Evolutionary conservation across 805 yeast genomes (phyloP).

Genomic region (Zygoascus ofunaensis): DNA sequence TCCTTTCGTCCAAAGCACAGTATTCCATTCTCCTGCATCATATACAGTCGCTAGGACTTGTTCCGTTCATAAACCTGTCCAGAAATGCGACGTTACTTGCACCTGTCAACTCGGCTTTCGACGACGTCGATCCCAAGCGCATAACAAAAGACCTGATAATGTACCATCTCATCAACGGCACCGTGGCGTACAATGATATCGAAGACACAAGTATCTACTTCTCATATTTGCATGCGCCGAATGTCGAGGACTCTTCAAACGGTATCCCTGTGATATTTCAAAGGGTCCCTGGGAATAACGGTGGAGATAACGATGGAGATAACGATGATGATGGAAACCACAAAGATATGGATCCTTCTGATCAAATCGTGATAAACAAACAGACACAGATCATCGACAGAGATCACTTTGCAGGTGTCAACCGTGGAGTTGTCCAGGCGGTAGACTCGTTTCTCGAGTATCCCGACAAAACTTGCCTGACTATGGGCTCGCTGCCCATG

Average conservation of each 20-base stretch:
- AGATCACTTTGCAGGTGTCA: conserved; percentile 51
- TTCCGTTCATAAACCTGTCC: conserved; percentile 52
- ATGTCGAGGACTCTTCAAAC: conserved; percentile 1
- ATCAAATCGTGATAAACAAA: conserved; percentile 7
- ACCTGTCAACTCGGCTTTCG: conserved; percentile 71
- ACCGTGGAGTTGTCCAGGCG: conserved; percentile 60
- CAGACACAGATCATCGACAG: conserved; percentile 44
- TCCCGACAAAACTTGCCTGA: conserved; percentile 16
- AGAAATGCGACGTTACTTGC: conserved; percentile 67
- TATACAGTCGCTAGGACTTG: conserved; percentile 51
- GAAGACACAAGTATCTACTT: conserved; percentile 3
- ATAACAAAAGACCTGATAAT: conserved; percentile 19
- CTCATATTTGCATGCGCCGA: conserved; percentile 5
- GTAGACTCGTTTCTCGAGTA: conserved; percentile 36
- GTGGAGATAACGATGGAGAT: not conserved
- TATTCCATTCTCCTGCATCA: conserved; percentile 55
- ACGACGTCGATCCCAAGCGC: conserved; percentile 2
- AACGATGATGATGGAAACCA: not conserved
- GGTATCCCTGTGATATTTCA: conserved; percentile 3
- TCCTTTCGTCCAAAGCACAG: conserved; percentile 57
- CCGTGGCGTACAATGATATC: conserved; percentile 25
- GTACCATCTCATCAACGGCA: conserved; percentile 30
- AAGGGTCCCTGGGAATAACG: not conserved
- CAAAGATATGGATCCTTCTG: not conserved
- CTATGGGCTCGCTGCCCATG: conserved; percentile 7